Evolutionary conservation across 139 green algal genomes (phyloP).

Genomic region (Astrephomene gubernaculifera): DNA sequence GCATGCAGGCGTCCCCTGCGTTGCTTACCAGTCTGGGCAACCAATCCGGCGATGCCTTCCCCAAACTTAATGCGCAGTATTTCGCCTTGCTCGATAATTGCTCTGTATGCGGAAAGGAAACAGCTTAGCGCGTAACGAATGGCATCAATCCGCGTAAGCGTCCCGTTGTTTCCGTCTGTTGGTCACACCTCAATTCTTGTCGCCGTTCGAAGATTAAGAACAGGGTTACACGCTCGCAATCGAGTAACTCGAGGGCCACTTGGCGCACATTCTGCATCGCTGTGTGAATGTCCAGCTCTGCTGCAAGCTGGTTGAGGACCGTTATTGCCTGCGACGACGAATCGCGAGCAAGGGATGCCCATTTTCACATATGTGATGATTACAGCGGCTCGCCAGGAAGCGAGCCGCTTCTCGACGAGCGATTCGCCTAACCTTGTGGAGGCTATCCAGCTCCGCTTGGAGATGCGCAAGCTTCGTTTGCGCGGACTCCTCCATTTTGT

Average conservation of each 20-base stretch:
- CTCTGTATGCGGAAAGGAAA: conserved; percentile 1
- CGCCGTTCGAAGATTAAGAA: conserved; percentile 69
- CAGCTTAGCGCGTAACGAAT: too few species aligned
- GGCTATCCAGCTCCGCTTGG: conserved; percentile 29
- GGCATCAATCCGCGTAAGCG: background rate
- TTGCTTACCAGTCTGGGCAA: conserved; percentile 60
- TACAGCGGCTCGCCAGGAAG: background rate
- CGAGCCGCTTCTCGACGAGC: too few species aligned
- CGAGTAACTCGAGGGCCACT: conserved; percentile 70
- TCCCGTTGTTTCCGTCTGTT: too few species aligned
- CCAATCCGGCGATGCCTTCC: conserved; percentile 66
- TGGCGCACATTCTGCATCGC: conserved; percentile 67
- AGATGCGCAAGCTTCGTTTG: conserved; percentile 11
- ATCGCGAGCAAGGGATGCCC: too few species aligned
- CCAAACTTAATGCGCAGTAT: conserved; percentile 65
- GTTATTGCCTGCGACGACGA: conserved; percentile 69
- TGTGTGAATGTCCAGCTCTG: conserved; percentile 69
- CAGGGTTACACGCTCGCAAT: conserved; percentile 71
- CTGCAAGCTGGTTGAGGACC: conserved; percentile 68
- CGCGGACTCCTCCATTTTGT: conserved; percentile 18
- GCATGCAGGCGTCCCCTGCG: background rate
- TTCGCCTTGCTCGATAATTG: conserved; percentile 7
- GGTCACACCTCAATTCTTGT: conserved; percentile 62
- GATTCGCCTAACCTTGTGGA: conserved; percentile 35
- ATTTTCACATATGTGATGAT: too few species aligned